Evolutionary conservation across 148 eudicot genomes (phyloP), one percentile per base, ranked within the genome.

Genomic region (Fagopyrum tataricum): DNA sequence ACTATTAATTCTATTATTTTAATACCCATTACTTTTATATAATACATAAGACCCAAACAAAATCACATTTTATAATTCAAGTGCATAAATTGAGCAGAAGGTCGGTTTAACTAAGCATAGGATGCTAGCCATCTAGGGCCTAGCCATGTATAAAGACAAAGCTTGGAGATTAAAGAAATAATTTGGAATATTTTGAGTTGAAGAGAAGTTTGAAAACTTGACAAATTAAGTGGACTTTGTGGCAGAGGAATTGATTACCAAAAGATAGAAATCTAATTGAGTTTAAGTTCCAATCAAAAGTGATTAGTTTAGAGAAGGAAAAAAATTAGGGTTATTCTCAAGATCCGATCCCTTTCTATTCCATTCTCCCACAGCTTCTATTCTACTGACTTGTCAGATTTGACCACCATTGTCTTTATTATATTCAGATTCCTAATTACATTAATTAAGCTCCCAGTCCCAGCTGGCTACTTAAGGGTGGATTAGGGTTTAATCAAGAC

Each of bases 331-430:
- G 39, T 23, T 26, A 59, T 26, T 59, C 74, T 77, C 76, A 81
- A 74, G 79, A 82, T 81, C 83, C 74, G 47, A 77, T 70, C 72
- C 49, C 62, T 49, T 82, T 79, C 85, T 79, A 84, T 81, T 84
- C 85, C 83, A 81, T 79, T 81, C 82, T 18, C 74, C 70, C 67
- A 67, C 15, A 75, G 81, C 77, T 82, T 84, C 83, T 84, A 79
- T 82, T 84, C 81, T 76, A 84, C 84, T 84, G 83, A 84, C 83
- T 55, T 81, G 87, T 84, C 87, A 84, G 87, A 76, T 69, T 76
- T 76, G 72, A 59, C 74, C 43, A n/a, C 74, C 44, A 39, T 5
- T 39, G 44, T 41, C 14, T 67, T 69, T 48, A 44, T 70, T 12
- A 44, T 70, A 12, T 21, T 44, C 7, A 44, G 74, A 72, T 72